A percentile compares a stretch with the other conserved stretches of the same genome.
These are phyloP conservation scores for Thielaviopsis ethacetica DNA, from an alignment of 2,329 filamentous ascomycete species.

Conservation along the genomic window DNA sequence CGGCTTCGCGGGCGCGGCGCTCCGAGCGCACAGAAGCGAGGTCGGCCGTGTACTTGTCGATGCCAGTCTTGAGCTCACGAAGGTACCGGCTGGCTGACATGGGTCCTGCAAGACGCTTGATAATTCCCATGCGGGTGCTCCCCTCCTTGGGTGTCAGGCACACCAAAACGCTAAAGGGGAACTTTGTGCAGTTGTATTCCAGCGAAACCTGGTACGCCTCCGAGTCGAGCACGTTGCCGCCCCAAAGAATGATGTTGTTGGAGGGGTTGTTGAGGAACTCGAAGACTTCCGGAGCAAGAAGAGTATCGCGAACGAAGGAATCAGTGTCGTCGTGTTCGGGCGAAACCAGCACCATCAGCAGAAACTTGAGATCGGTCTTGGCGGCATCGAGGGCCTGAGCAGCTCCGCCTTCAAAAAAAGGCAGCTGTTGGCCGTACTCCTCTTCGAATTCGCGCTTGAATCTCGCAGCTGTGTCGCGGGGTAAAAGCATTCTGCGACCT, in stretches of 20 bases:
- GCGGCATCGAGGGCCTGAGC: constrained; percentile 81
- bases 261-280: constrained; percentile 56
- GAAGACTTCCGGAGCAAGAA: constrained; percentile 59
- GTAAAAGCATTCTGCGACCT: constrained; percentile 60
- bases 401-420: constrained; percentile 77
- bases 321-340: constrained; percentile 90
- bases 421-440: constrained; percentile 61
- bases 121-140: constrained; percentile 76
- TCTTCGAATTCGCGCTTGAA: constrained; percentile 93
- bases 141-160: constrained; percentile 76
- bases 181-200: constrained; percentile 78
- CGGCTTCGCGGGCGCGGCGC: constrained; percentile 62
- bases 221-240: constrained; percentile 78
- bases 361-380: constrained; percentile 79
- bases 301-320: constrained; percentile 64
- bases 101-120: constrained; percentile 61
- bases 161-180: constrained; percentile 74
- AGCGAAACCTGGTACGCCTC: constrained; percentile 89
- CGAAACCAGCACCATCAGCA: constrained; percentile 75
- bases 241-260: constrained; percentile 80
- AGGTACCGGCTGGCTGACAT: constrained; percentile 56
- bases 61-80: constrained; percentile 55
- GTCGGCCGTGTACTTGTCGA: constrained; percentile 60
- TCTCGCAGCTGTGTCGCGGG: constrained; percentile 71
- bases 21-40: constrained; percentile 60